Conservation (phyloP, 1,284 basidiomycete species). For the Rugosomyces carneus region DNA sequence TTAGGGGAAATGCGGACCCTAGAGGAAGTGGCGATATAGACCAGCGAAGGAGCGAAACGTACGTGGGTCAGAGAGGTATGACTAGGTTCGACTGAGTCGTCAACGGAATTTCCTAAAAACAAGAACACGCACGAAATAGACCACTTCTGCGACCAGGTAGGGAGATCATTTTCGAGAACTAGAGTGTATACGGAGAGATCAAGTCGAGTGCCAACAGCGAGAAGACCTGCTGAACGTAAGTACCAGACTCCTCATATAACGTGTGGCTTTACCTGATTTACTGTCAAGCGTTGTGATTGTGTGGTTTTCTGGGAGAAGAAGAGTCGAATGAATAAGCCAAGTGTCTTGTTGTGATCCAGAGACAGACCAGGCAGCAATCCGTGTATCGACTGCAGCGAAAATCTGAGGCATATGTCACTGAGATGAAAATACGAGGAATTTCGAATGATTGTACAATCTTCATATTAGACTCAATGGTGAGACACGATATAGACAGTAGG, state of each 20-base stretch:
- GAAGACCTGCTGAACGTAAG: slow-evolving; percentile 46
- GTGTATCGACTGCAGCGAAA: slow-evolving; percentile 58
- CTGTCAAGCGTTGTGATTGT: slow-evolving; percentile 59
- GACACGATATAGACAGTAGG: slow-evolving; percentile 45
- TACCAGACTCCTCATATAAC: slow-evolving; percentile 5
- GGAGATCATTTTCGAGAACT: slow-evolving; percentile 72
- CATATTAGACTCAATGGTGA: slow-evolving; percentile 69
- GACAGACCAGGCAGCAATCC: slow-evolving; percentile 68
- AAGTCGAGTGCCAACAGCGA: slow-evolving; percentile 56
- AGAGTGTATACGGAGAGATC: slow-evolving; percentile 67
- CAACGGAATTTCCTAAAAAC: background rate
- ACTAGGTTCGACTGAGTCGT: slow-evolving; percentile 24
- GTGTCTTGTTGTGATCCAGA: slow-evolving; percentile 53
- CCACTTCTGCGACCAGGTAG: slow-evolving; percentile 77
- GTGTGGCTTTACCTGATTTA: slow-evolving; percentile 50
- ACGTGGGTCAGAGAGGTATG: slow-evolving; percentile 43
- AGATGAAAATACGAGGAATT: slow-evolving; percentile 1
- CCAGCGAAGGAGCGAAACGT: slow-evolving; percentile 67
- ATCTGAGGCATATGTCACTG: slow-evolving; percentile 39
- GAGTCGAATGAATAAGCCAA: slow-evolving; percentile 78
- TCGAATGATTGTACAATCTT: slow-evolving; percentile 54
- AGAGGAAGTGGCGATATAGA: slow-evolving; percentile 63
- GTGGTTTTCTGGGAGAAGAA: slow-evolving; percentile 51
- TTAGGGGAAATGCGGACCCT: slow-evolving; percentile 34
- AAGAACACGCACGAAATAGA: slow-evolving; percentile 41